Percentiles rank a stretch among this genome's conserved stretches.
These are phyloP conservation scores for Herpetomonas tarakana DNA, from an alignment of 208 protist genomes.

Conservation along the genomic window DNA sequence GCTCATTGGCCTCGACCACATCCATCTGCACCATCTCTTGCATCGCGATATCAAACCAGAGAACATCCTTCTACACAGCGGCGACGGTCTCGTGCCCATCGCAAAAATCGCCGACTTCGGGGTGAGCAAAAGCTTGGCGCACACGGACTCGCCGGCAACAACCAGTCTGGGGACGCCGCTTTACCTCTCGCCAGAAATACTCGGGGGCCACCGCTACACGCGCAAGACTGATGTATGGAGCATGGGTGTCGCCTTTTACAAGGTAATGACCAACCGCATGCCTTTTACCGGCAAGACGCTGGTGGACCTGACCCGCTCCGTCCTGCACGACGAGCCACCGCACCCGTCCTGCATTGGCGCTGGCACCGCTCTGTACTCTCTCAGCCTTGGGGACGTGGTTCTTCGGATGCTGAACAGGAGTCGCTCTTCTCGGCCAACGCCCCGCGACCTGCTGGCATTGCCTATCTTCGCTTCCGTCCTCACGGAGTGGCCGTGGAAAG, in stretches of 20 bases:
- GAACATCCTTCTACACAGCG: conserved; percentile 48
- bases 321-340: conserved; percentile 19
- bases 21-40: conserved; percentile 60
- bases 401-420: conserved; percentile 58
- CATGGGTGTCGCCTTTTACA: conserved; percentile 64
- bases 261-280: conserved; percentile 49
- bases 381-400: conserved; percentile 50
- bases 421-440: conserved; percentile 40
- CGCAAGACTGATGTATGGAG: conserved; percentile 77
- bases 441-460: conserved; percentile 38
- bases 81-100: conserved; percentile 9
- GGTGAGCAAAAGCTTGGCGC: conserved; percentile 25
- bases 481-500: conserved; percentile 31
- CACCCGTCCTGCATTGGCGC: conserved; percentile 19
- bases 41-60: conserved; percentile 63
- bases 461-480: conserved; percentile 33
- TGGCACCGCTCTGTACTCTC: conserved; percentile 21
- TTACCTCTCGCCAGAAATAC: conserved; percentile 61
- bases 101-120: conserved; percentile 84
- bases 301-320: conserved; percentile 18
- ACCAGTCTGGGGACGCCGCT: conserved; percentile 56
- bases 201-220: conserved; percentile 51
- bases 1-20: conserved; percentile 65
- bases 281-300: conserved; percentile 35
- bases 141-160: conserved; percentile 24